Conservation (phyloP, 2,329 filamentous ascomycete genomes). For the Monilinia fructicola region DNA sequence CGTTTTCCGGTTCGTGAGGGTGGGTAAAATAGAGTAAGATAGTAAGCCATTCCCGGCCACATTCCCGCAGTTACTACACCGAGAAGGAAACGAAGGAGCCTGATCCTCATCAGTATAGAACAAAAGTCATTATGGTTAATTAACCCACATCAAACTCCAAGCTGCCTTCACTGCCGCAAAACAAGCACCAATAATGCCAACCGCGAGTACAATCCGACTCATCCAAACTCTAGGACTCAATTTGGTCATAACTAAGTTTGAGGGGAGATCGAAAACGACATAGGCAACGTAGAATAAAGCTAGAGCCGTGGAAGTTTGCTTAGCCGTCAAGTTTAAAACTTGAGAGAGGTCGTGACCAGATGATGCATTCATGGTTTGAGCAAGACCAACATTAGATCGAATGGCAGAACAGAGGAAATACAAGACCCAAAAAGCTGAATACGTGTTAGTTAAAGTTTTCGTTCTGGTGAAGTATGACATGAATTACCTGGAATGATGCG, state of each 20-base stretch:
- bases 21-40: constrained; percentile 88
- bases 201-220: constrained; percentile 84
- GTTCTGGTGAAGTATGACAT: constrained; percentile 4
- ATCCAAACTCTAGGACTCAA: constrained; percentile 88
- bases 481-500: constrained; percentile 52
- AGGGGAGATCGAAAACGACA: constrained; percentile 84
- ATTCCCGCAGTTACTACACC: constrained; percentile 88
- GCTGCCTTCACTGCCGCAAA: constrained; percentile 78
- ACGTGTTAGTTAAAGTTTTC: constrained; percentile 7
- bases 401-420: constrained; percentile 94
- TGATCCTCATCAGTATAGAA: constrained; percentile 33
- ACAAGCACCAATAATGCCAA: constrained; percentile 79
- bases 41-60: constrained; percentile 95
- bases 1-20: constrained; percentile 82
- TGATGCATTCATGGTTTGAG: constrained; percentile 86
- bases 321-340: constrained; percentile 66
- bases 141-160: constrained; percentile 64
- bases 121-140: neutral
- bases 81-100: constrained; percentile 77
- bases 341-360: constrained; percentile 72
- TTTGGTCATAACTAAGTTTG: constrained; percentile 83
- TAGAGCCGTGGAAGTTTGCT: constrained; percentile 79
- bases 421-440: constrained; percentile 75
- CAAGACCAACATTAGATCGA: constrained; percentile 85
- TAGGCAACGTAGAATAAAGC: constrained; percentile 92